Percentiles rank a stretch among this genome's conserved stretches.
Evolutionary conservation across 2,329 filamentous ascomycete genomes (phyloP).

Genomic region (Dothiorella sarmentorum): DNA sequence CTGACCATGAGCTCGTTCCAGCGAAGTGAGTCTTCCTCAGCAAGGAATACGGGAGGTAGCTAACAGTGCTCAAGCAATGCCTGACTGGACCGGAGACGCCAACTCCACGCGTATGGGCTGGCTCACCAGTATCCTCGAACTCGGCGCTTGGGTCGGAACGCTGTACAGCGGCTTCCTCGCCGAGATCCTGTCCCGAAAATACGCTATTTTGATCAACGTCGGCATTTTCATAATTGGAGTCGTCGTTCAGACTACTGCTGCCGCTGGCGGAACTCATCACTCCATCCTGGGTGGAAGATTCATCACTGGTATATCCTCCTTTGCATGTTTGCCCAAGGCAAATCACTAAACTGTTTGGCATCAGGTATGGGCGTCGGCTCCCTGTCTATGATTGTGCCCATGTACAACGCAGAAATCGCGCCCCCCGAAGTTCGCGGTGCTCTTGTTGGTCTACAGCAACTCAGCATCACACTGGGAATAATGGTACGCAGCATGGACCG

Average conservation of each 20-base stretch:
- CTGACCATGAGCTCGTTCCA: slow-evolving; percentile 50
- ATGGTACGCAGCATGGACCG: too few relatives aligned
- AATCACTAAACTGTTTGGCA: too few relatives aligned
- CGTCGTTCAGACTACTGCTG: slow-evolving; percentile 62
- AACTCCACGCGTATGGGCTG: slow-evolving; percentile 43
- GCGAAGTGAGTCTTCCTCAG: slow-evolving; percentile 28
- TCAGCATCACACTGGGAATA: slow-evolving; percentile 52
- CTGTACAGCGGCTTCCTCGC: slow-evolving; percentile 69
- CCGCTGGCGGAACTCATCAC: slow-evolving; percentile 50
- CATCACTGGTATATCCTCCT: slow-evolving; percentile 64
- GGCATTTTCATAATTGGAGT: slow-evolving; percentile 68
- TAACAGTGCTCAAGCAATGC: slow-evolving; percentile 1
- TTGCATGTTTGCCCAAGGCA: too few relatives aligned
- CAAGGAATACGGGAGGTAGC: background rate
- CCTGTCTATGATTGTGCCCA: slow-evolving; percentile 64
- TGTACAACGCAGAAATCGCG: slow-evolving; percentile 45
- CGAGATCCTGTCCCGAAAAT: slow-evolving; percentile 66
- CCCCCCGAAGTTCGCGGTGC: slow-evolving; percentile 65
- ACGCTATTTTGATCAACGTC: slow-evolving; percentile 63
- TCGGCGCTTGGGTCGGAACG: slow-evolving; percentile 74
- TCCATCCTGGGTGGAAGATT: slow-evolving; percentile 69
- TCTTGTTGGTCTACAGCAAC: slow-evolving; percentile 62
- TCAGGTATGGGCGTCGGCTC: slow-evolving; percentile 69
- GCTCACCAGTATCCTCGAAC: slow-evolving; percentile 64
- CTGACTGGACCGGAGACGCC: slow-evolving; percentile 18